Percentiles rank a stretch among this genome's conserved stretches.
Conservation (phyloP, 2,329 filamentous ascomycete genomes). For the Lasiodiplodia citricola region DNA sequence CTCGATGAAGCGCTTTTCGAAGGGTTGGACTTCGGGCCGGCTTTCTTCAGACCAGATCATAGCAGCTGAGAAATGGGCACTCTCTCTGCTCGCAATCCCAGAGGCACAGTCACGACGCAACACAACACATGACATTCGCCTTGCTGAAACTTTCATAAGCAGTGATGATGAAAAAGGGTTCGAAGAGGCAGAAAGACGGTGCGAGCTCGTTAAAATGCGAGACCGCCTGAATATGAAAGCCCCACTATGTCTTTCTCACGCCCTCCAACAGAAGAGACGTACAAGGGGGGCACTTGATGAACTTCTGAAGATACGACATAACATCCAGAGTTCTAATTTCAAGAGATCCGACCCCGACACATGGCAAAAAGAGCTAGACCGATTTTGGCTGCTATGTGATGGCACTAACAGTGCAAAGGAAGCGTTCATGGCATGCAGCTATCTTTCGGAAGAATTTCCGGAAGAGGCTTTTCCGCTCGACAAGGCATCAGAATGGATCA, state of each 20-base stretch:
- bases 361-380: background rate
- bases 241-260: background rate
- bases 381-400: background rate
- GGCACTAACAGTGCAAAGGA: background rate
- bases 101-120: background rate
- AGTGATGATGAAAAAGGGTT: background rate
- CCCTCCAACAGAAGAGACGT: background rate
- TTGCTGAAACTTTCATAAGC: background rate
- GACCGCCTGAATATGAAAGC: background rate
- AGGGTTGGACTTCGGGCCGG: rapidly evolving
- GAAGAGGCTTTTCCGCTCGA: background rate
- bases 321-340: background rate
- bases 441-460: background rate
- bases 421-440: background rate
- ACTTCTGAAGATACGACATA: background rate
- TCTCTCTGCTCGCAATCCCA: background rate
- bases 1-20: too few species aligned
- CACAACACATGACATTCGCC: background rate
- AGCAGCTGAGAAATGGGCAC: background rate
- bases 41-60: too few species aligned
- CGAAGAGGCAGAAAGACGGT: background rate
- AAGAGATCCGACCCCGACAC: background rate
- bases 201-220: background rate
- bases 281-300: background rate
- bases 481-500: background rate